phyloP scores from a whole-genome alignment of 352 stramenopile species.

The Achlya hypogyna region DNA sequence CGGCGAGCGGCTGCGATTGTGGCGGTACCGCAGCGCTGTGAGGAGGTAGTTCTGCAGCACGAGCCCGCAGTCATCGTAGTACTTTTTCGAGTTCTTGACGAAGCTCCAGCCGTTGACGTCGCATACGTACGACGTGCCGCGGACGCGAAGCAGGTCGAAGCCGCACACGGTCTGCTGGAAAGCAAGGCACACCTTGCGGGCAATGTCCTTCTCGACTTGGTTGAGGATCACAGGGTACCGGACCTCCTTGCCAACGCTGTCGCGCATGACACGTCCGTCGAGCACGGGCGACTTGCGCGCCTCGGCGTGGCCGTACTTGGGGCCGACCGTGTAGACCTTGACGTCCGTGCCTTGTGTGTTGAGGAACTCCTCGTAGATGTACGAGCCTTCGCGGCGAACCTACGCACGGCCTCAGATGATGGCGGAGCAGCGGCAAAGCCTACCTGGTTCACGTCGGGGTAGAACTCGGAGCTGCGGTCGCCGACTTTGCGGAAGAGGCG shows the following conservation, averaged over 20 bases:
- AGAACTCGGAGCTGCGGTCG: constrained; percentile 92
- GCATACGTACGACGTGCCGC: constrained; percentile 93
- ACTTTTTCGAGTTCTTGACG: constrained; percentile 97
- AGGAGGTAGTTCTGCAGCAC: constrained; percentile 90
- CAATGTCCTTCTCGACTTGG: constrained; percentile 97
- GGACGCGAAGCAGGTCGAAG: constrained; percentile 96
- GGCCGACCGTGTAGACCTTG: constrained; percentile 98
- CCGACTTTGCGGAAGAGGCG: constrained; percentile 98
- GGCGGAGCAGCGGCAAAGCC: background rate
- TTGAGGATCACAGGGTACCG: constrained; percentile 99
- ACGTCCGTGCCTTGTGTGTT: constrained; percentile 99
- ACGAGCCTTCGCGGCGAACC: constrained; percentile 91
- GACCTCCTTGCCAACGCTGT: constrained; percentile 97
- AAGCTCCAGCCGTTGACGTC: constrained; percentile 99
- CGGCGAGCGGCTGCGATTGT: constrained; percentile 50
- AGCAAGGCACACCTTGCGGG: constrained; percentile 85
- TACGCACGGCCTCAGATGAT: background rate
- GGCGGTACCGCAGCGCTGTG: constrained; percentile 62
- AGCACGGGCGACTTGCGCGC: constrained; percentile 97
- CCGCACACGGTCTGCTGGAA: constrained; percentile 99
- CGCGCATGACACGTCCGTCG: constrained; percentile 89
- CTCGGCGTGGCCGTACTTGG: constrained; percentile 98
- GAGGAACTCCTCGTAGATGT: constrained; percentile 98
- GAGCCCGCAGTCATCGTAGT: constrained; percentile 97
- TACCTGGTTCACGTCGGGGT: constrained; percentile 91